phyloP scores from a whole-genome alignment of 1,139 yeast genomes.

The Suhomyces maxii region DNA sequence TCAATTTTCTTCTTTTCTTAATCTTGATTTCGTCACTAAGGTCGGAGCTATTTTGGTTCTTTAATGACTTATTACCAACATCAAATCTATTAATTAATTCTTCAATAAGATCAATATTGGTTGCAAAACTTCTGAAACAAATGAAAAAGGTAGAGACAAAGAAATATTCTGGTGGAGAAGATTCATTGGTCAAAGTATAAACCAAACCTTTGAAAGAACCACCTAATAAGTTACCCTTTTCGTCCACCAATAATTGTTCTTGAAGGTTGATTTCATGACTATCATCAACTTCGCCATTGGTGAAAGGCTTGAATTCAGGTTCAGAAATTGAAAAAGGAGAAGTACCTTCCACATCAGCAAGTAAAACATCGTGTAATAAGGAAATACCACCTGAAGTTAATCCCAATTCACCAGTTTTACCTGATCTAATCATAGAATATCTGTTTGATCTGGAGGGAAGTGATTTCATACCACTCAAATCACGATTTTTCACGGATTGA shows the following conservation, averaged over 20 bases:
- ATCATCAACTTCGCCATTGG: conserved; percentile 17
- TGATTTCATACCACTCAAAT: conserved; percentile 18
- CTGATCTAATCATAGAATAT: conserved; percentile 63
- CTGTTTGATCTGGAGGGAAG: conserved; percentile 29
- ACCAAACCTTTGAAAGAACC: conserved; percentile 79
- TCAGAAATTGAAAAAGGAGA: conserved; percentile 45
- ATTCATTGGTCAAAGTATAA: conserved; percentile 70
- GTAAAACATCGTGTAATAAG: conserved; percentile 48
- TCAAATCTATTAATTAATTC: conserved; percentile 69
- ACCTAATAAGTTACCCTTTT: conserved; percentile 61
- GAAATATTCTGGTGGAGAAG: conserved; percentile 65
- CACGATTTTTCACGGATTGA: conserved; percentile 29
- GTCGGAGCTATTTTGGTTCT: conserved; percentile 32
- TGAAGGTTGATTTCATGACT: conserved; percentile 20
- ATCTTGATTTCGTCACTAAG: conserved; percentile 51
- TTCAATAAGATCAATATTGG: conserved; percentile 67
- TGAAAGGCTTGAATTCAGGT: conserved; percentile 40
- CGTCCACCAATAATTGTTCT: conserved; percentile 50
- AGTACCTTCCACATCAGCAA: conserved; percentile 37
- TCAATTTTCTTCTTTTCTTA: conserved; percentile 64
- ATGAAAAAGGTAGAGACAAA: conserved; percentile 76
- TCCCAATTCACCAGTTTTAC: conserved; percentile 52
- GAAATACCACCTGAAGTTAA: conserved; percentile 62
- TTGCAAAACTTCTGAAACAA: conserved; percentile 75
- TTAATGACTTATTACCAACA: conserved; percentile 35